Evolutionary conservation across 305 asterid species (phyloP).

Genomic region (Fraxinus baroniana): DNA sequence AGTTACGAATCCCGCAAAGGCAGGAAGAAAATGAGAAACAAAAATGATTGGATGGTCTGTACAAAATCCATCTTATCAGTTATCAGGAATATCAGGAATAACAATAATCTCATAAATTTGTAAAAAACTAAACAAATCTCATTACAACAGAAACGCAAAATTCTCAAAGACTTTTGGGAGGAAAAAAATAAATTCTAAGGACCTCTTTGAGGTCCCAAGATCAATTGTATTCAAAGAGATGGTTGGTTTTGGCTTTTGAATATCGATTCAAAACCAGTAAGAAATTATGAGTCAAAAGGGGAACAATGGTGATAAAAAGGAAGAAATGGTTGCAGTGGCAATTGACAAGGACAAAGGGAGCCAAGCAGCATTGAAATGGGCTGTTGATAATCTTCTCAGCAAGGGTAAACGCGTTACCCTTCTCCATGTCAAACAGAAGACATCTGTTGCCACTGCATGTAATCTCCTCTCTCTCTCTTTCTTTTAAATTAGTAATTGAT

Average conservation of each 20-base stretch:
- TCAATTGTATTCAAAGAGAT: not conserved
- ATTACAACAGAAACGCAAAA: not conserved
- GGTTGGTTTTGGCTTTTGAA: not conserved
- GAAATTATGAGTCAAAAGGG: slow-evolving; percentile 34
- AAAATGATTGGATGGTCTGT: slow-evolving; percentile 2
- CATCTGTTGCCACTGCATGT: slow-evolving; percentile 23
- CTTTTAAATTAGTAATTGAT: not conserved
- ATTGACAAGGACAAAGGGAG: slow-evolving; percentile 89
- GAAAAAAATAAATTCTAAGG: not conserved
- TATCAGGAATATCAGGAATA: not conserved
- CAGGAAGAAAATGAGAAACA: not conserved
- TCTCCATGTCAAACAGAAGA: slow-evolving; percentile 60
- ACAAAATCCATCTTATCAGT: not conserved
- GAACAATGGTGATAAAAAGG: slow-evolving; percentile 38
- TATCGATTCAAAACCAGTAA: not conserved
- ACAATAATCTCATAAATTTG: not conserved
- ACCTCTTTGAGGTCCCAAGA: not conserved
- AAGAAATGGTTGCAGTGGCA: slow-evolving; percentile 62
- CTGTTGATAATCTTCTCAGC: slow-evolving; percentile 65
- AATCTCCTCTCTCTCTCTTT: not conserved
- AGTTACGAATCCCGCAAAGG: not conserved
- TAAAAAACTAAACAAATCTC: not conserved
- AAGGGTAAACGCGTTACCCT: slow-evolving; percentile 69
- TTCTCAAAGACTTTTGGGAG: not conserved
- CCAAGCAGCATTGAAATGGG: slow-evolving; percentile 97